These are phyloP conservation scores for Venturia nashicola DNA, from an alignment of 2,329 filamentous ascomycete genomes.

Conservation along the genomic window DNA sequence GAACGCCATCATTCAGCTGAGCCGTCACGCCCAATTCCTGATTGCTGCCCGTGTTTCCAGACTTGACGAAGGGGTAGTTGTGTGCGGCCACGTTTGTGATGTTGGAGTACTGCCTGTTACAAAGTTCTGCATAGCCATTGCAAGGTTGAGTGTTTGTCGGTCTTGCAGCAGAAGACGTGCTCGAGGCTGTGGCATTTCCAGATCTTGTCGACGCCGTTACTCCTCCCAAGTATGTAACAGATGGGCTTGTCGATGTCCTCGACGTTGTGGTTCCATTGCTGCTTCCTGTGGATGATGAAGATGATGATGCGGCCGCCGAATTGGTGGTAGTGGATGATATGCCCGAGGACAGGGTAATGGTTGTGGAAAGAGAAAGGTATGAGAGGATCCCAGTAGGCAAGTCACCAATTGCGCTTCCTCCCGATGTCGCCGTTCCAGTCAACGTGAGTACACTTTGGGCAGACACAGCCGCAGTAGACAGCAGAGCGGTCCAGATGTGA, in stretches of 20 bases:
- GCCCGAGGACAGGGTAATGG: not conserved
- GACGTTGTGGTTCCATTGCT: not conserved
- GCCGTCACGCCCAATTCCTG: constrained; percentile 24
- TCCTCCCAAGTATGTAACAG: not conserved
- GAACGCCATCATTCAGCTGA: constrained; percentile 28
- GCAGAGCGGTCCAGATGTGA: not conserved
- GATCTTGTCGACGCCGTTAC: not conserved
- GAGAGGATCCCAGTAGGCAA: not conserved
- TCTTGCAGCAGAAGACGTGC: constrained; percentile 13
- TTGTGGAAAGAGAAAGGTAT: not conserved
- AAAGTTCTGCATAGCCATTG: constrained; percentile 29
- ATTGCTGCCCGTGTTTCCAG: constrained; percentile 24
- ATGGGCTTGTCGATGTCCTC: not conserved
- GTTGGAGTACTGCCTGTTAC: constrained; percentile 26
- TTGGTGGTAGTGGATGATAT: not conserved
- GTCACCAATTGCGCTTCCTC: not conserved
- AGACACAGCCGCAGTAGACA: not conserved
- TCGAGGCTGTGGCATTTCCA: not conserved
- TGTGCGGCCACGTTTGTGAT: constrained; percentile 30
- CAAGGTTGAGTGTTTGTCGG: constrained; percentile 29
- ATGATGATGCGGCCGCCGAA: not conserved
- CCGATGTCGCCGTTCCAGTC: constrained; percentile 1
- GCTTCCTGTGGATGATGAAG: not conserved
- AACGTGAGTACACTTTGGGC: not conserved
- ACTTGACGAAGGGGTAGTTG: constrained; percentile 24